Conservation (phyloP, 164 flowering plant species). For the Vitis riparia region DNA sequence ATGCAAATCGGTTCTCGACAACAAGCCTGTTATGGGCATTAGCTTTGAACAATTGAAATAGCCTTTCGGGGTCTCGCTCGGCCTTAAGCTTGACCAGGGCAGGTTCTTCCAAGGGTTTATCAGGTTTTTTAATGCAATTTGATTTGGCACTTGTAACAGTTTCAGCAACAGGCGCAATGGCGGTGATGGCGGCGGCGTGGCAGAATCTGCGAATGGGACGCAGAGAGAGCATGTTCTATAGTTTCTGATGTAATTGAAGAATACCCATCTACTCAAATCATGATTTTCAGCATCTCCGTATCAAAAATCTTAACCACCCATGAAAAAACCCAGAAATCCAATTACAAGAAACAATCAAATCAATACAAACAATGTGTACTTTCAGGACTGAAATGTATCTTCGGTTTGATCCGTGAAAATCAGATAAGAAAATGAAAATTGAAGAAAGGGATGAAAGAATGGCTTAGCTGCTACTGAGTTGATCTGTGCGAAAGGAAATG, state of each 20-base stretch:
- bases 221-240: constrained; percentile 57
- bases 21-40: constrained; percentile 61
- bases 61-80: constrained; percentile 72
- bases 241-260: constrained; percentile 12
- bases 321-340: background rate
- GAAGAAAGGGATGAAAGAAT: background rate
- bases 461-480: background rate
- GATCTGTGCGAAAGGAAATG: background rate
- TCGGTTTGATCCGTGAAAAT: background rate
- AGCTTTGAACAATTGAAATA: constrained; percentile 57
- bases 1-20: constrained; percentile 68
- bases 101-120: constrained; percentile 41
- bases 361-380: too few species aligned
- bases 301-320: constrained; percentile 10
- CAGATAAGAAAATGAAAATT: background rate
- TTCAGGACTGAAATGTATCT: too few species aligned
- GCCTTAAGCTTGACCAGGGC: constrained; percentile 64
- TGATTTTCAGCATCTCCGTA: background rate
- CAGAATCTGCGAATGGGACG: constrained; percentile 50
- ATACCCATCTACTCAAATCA: constrained; percentile 18
- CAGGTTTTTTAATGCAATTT: constrained; percentile 2
- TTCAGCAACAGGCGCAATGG: constrained; percentile 10
- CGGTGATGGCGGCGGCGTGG: constrained; percentile 13
- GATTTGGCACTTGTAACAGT: constrained; percentile 9
- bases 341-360: too few species aligned